Conservation (phyloP, 345 rosid species). For the Sisymbrium irio region DNA sequence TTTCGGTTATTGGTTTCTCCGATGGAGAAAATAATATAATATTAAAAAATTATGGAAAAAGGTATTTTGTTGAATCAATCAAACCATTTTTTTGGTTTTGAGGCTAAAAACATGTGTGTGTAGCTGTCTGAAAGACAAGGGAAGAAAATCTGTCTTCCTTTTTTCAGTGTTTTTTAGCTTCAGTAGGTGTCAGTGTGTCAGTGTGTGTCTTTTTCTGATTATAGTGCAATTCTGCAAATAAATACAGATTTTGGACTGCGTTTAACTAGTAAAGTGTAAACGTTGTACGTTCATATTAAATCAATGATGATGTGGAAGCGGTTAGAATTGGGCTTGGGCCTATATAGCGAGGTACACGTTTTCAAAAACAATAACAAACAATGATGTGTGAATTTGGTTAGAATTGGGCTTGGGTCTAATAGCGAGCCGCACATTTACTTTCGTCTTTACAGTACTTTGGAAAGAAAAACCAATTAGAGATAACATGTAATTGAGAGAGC, state of each 20-base stretch:
- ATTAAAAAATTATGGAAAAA: background rate
- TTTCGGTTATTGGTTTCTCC: background rate
- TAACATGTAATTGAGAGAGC: background rate
- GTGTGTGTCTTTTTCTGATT: background rate
- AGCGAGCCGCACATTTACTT: no score
- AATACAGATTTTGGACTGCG: background rate
- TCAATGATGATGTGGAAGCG: background rate
- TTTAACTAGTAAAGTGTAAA: background rate
- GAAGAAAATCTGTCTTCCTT: background rate
- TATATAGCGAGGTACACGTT: no score
- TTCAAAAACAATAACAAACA: no score
- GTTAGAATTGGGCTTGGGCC: background rate
- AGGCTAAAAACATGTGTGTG: background rate
- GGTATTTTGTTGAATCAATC: no score
- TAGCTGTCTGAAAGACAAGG: background rate
- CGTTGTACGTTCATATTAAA: no score
- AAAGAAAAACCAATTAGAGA: background rate
- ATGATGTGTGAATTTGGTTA: no score
- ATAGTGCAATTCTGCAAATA: background rate
- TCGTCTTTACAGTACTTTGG: no score
- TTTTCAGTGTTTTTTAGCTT: background rate
- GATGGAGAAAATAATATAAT: background rate
- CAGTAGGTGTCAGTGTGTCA: background rate
- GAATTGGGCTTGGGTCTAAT: no score
- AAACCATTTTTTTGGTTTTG: background rate